phyloP scores from a whole-genome alignment of 2,329 filamentous ascomycete genomes.

The Alternaria consortialis region DNA sequence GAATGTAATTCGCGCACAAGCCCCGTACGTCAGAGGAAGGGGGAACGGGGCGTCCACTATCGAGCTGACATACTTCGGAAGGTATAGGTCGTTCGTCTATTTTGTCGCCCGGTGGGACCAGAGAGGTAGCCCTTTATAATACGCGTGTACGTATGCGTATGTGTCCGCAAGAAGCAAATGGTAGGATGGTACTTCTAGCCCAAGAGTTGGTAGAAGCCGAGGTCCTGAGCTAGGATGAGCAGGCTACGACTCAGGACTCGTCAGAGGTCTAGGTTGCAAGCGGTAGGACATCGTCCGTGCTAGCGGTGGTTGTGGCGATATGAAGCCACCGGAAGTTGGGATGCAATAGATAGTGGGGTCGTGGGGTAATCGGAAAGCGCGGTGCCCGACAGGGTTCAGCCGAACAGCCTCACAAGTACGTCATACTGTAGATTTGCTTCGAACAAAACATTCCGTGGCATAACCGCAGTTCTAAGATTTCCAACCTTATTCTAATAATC shows the following conservation, averaged over 20 bases:
- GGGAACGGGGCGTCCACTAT: not conserved
- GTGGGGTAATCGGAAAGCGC: conserved; percentile 4
- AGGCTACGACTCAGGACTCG: not conserved
- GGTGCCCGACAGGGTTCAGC: conserved; percentile 4
- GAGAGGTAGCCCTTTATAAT: not conserved
- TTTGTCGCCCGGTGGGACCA: not conserved
- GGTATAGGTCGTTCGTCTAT: not conserved
- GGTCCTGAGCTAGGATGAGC: not conserved
- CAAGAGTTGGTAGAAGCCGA: not conserved
- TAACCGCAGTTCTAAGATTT: no score
- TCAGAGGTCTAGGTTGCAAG: not conserved
- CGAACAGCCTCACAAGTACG: conserved; percentile 12
- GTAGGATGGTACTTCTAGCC: not conserved
- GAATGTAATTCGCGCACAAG: not conserved
- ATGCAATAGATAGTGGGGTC: not conserved
- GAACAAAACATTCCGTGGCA: not conserved
- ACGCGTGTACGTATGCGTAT: not conserved
- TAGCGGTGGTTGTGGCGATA: not conserved
- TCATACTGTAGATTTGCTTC: conserved; percentile 16
- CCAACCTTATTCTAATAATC: not conserved
- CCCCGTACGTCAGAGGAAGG: not conserved
- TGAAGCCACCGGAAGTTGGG: not conserved
- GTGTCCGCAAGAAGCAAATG: conserved; percentile 9
- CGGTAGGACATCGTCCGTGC: not conserved
- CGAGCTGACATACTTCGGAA: not conserved